phyloP scores from a whole-genome alignment of 2,329 filamentous ascomycete genomes.

The Aspergillus sp. region DNA sequence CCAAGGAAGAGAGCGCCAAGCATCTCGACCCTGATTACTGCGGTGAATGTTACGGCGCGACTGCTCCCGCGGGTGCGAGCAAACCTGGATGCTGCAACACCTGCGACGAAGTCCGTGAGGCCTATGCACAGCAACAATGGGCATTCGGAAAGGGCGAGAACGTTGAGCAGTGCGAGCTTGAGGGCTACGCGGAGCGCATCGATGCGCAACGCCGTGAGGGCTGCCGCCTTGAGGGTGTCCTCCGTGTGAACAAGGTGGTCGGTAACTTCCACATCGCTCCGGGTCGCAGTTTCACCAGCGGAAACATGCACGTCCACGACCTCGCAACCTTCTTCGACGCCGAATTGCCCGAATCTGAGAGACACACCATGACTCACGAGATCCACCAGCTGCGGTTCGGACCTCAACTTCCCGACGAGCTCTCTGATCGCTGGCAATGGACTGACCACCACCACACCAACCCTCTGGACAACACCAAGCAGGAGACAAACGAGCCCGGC shows the following conservation, averaged over 20 bases:
- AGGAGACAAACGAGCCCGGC: slow-evolving; percentile 76
- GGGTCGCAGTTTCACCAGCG: slow-evolving; percentile 91
- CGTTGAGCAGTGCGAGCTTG: slow-evolving; percentile 91
- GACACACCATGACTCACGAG: slow-evolving; percentile 84
- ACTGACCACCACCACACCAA: slow-evolving; percentile 84
- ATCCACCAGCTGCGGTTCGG: slow-evolving; percentile 92
- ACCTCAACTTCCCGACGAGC: slow-evolving; percentile 77
- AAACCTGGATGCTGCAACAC: slow-evolving; percentile 96
- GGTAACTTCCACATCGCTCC: slow-evolving; percentile 99
- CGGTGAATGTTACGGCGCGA: slow-evolving; percentile 89
- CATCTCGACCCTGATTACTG: slow-evolving; percentile 94
- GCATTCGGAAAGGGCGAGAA: slow-evolving; percentile 89
- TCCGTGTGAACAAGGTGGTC: slow-evolving; percentile 97
- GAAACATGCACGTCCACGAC: slow-evolving; percentile 97
- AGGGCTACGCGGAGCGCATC: slow-evolving; percentile 88
- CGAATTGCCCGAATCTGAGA: slow-evolving; percentile 57
- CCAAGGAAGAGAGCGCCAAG: slow-evolving; percentile 64
- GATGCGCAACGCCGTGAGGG: slow-evolving; percentile 88
- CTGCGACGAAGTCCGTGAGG: slow-evolving; percentile 93
- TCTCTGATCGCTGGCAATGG: slow-evolving; percentile 67
- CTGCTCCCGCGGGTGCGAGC: slow-evolving; percentile 67
- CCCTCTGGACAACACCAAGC: slow-evolving; percentile 78
- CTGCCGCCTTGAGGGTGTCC: slow-evolving; percentile 86
- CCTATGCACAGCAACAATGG: slow-evolving; percentile 87
- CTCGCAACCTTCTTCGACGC: slow-evolving; percentile 90